phyloP scores from a whole-genome alignment of 129 eudicot genomes.

The Chrysanthemum makinoi region DNA sequence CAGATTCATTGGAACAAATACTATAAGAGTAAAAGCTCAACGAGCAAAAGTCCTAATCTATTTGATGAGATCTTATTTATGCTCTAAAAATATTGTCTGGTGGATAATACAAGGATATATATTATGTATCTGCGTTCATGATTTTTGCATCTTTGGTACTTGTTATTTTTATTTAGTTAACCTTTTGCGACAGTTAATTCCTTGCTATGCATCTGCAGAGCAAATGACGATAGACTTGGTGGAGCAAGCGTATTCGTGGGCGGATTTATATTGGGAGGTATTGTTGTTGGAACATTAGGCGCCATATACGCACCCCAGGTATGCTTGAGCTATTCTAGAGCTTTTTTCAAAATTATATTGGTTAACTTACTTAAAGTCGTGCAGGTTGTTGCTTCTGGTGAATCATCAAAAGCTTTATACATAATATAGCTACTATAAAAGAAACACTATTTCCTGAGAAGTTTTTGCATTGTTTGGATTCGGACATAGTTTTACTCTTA shows the following conservation, averaged over 20 bases:
- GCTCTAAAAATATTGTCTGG: conserved; percentile 3
- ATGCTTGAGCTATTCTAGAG: conserved; percentile 4
- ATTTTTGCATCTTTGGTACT: conserved; percentile 9
- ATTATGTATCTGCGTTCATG: neutral
- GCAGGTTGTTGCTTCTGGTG: neutral
- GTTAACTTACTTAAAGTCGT: neutral
- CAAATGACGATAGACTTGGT: conserved; percentile 57
- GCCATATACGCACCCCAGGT: conserved; percentile 88
- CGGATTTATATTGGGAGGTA: conserved; percentile 82
- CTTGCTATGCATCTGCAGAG: conserved; percentile 34
- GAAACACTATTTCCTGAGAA: neutral
- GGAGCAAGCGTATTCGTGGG: conserved; percentile 65
- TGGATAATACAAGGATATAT: neutral
- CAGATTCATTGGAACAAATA: no score
- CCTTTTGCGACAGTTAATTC: conserved; percentile 12
- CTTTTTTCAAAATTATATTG: neutral
- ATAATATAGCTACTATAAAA: neutral
- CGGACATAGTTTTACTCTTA: neutral
- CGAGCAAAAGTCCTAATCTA: neutral
- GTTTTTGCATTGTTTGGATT: neutral
- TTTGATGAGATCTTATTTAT: neutral
- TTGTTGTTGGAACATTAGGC: conserved; percentile 81
- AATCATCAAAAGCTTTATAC: neutral
- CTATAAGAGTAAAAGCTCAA: no score
- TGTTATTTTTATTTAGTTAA: conserved; percentile 1